Evolutionary conservation across 2,329 filamentous ascomycete species (phyloP).

Genomic region (Phaeosphaeria sp.): DNA sequence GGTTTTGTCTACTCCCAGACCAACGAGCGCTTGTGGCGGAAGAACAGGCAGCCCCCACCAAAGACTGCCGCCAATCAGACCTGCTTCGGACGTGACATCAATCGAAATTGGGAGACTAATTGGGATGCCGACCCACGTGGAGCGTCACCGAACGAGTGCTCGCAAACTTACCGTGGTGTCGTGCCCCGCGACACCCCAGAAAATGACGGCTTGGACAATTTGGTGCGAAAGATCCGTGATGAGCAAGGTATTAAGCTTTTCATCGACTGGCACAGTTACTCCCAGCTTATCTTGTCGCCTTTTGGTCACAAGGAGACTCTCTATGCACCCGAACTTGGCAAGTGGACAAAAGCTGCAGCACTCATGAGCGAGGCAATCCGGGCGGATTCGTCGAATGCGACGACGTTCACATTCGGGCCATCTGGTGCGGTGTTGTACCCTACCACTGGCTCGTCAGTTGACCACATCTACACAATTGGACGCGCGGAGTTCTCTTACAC

Average conservation of each 20-base stretch:
- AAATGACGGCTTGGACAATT: slow-evolving; percentile 51
- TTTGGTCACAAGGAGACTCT: slow-evolving; percentile 65
- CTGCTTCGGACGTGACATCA: slow-evolving; percentile 43
- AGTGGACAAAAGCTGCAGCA: slow-evolving; percentile 59
- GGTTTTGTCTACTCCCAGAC: slow-evolving; percentile 45
- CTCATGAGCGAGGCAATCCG: slow-evolving; percentile 59
- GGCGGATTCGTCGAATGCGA: slow-evolving; percentile 43
- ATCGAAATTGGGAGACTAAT: slow-evolving; percentile 44
- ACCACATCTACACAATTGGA: slow-evolving; percentile 52
- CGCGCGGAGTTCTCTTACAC: slow-evolving; percentile 54
- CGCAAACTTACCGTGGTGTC: slow-evolving; percentile 40
- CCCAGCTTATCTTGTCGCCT: slow-evolving; percentile 64
- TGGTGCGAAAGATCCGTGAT: slow-evolving; percentile 53
- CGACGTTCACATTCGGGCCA: slow-evolving; percentile 52
- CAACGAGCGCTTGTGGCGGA: slow-evolving; percentile 44
- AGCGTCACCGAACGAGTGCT: slow-evolving; percentile 38
- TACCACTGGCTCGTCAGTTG: slow-evolving; percentile 53
- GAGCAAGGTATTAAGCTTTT: slow-evolving; percentile 63
- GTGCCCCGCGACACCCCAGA: slow-evolving; percentile 37
- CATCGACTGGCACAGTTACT: slow-evolving; percentile 70
- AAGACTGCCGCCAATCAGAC: slow-evolving; percentile 32
- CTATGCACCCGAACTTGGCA: slow-evolving; percentile 55
- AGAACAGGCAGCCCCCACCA: slow-evolving; percentile 39
- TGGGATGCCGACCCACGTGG: slow-evolving; percentile 37
- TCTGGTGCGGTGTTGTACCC: slow-evolving; percentile 68